Conservation (phyloP, 192 early-diverging fungal genomes). For the Backusella circina region DNA sequence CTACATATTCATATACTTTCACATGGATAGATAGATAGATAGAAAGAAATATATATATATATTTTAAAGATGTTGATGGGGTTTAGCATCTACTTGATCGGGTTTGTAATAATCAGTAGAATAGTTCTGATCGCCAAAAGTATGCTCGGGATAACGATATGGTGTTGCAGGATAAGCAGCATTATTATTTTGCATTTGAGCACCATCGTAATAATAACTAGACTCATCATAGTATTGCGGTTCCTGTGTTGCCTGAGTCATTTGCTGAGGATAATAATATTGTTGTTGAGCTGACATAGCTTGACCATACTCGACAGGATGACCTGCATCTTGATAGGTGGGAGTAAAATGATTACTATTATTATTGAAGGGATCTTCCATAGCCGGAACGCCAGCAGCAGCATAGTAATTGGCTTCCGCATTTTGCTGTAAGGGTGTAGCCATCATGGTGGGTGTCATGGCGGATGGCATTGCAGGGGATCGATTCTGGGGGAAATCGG, state of each 20-base stretch:
- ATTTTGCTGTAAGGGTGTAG: not conserved
- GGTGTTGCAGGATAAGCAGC: not conserved
- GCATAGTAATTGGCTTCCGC: not conserved
- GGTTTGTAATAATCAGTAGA: constrained; percentile 12
- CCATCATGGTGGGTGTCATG: not conserved
- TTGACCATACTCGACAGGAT: not conserved
- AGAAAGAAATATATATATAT: not conserved
- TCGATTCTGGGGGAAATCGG: constrained; percentile 20
- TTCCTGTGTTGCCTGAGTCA: not conserved
- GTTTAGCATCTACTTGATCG: constrained; percentile 12
- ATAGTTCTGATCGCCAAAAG: not conserved
- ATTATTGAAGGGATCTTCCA: not conserved
- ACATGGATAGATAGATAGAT: not conserved
- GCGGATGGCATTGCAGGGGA: constrained; percentile 12
- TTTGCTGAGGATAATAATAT: constrained; percentile 10
- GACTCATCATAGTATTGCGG: constrained; percentile 23
- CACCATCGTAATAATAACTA: constrained; percentile 22
- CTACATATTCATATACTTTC: not conserved
- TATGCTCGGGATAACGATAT: not conserved
- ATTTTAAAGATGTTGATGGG: constrained; percentile 6
- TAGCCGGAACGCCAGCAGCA: not conserved
- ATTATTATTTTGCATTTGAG: not conserved
- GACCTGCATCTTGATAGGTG: constrained; percentile 10
- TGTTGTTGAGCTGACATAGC: not conserved
- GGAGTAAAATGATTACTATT: not conserved